These are phyloP conservation scores for Hyaloscypha hepaticicola DNA, from an alignment of 495 filamentous ascomycete genomes.

Conservation along the genomic window DNA sequence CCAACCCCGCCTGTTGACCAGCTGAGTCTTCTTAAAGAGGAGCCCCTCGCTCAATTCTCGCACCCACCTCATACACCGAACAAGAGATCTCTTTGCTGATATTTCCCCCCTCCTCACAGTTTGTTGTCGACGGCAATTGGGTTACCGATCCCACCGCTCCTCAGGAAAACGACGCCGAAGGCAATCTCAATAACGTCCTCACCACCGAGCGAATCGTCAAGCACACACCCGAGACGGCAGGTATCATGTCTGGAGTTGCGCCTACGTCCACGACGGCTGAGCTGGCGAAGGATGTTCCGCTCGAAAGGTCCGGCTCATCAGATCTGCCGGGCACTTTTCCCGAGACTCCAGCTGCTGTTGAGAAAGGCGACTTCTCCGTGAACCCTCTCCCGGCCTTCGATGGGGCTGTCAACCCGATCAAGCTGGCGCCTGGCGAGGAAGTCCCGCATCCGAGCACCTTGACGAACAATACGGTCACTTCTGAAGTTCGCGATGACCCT, in stretches of 20 bases:
- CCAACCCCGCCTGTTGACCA: slow-evolving; percentile 24
- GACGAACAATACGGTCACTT: slow-evolving; percentile 52
- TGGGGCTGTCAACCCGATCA: slow-evolving; percentile 77
- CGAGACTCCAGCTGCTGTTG: slow-evolving; percentile 60
- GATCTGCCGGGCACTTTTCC: slow-evolving; percentile 77
- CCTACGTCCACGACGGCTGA: slow-evolving; percentile 74
- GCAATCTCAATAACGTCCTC: slow-evolving; percentile 89
- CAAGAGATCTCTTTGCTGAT: not conserved
- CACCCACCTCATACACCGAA: not conserved
- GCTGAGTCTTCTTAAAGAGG: slow-evolving; percentile 3
- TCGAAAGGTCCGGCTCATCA: slow-evolving; percentile 43
- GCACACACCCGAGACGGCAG: slow-evolving; percentile 41
- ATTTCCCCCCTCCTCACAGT: slow-evolving; percentile 49
- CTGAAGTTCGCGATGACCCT: slow-evolving; percentile 66
- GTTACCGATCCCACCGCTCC: slow-evolving; percentile 73
- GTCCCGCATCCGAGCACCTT: slow-evolving; percentile 64
- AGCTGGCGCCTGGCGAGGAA: slow-evolving; percentile 74
- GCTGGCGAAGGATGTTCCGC: slow-evolving; percentile 66
- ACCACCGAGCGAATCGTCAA: slow-evolving; percentile 65
- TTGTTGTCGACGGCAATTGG: slow-evolving; percentile 91
- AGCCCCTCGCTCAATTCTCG: not conserved
- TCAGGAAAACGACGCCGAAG: slow-evolving; percentile 71
- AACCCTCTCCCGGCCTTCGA: slow-evolving; percentile 76
- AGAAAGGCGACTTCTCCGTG: slow-evolving; percentile 58
- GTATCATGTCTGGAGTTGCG: slow-evolving; percentile 66